Evolutionary conservation across 192 early-diverging fungal genomes (phyloP).

Genomic region (Kickxella alabastrina): DNA sequence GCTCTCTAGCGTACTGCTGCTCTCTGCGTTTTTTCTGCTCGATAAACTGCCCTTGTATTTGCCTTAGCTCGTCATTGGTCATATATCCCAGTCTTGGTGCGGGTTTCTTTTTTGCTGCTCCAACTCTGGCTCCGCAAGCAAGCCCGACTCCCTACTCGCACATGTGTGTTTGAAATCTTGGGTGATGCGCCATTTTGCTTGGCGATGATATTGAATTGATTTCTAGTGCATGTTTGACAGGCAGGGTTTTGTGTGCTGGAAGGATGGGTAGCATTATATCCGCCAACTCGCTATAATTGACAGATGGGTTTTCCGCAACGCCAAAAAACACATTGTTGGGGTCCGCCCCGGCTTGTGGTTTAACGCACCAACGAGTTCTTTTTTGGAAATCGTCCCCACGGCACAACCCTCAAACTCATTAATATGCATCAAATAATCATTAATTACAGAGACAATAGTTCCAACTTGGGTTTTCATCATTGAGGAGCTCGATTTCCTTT

Average conservation of each 20-base stretch:
- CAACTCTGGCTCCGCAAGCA: too few species aligned
- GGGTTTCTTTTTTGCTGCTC: too few species aligned
- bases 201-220: too few species aligned
- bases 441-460: conserved; percentile 2
- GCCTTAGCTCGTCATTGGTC: not conserved
- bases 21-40: not conserved
- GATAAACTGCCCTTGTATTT: not conserved
- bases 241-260: too few species aligned
- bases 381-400: not conserved
- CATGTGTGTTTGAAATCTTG: too few species aligned
- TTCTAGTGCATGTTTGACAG: too few species aligned
- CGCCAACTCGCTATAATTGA: too few species aligned
- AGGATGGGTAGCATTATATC: too few species aligned
- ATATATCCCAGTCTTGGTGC: too few species aligned
- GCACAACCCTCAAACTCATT: conserved; percentile 4
- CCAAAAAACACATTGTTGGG: not conserved
- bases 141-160: too few species aligned
- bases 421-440: conserved; percentile 15
- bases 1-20: not conserved
- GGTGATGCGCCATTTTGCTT: too few species aligned
- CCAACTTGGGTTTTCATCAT: not conserved
- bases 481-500: not conserved
- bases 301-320: too few species aligned
- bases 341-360: not conserved
- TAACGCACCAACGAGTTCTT: not conserved